phyloP scores from a whole-genome alignment of 768 basidiomycete species.

The Sporobolomyces pararoseus region DNA sequence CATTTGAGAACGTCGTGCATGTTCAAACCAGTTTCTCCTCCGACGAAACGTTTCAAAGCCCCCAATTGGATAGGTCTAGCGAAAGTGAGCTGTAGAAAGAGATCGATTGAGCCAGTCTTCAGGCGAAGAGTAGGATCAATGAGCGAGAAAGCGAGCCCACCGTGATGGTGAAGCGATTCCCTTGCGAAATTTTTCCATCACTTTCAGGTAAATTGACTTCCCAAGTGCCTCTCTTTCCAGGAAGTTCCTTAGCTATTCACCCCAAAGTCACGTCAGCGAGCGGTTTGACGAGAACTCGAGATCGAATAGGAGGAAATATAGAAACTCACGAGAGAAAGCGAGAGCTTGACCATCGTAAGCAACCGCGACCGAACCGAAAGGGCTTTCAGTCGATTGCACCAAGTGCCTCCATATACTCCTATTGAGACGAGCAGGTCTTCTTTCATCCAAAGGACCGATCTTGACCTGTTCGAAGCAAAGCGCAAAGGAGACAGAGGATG shows the following conservation, averaged over 20 bases:
- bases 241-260: not conserved
- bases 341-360: conserved; percentile 13
- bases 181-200: no score
- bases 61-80: conserved; percentile 16
- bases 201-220: conserved; percentile 8
- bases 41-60: not conserved
- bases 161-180: conserved; percentile 12
- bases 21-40: not conserved
- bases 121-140: not conserved
- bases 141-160: not conserved
- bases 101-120: not conserved
- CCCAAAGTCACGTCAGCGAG: no score
- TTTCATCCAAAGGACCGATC: not conserved
- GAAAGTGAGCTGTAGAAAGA: not conserved
- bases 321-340: conserved; percentile 17
- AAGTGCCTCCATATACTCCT: conserved; percentile 2
- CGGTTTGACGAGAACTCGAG: no score
- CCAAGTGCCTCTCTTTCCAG: not conserved
- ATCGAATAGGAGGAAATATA: no score
- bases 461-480: no score
- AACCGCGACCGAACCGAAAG: not conserved
- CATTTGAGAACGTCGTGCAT: not conserved
- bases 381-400: not conserved
- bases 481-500: no score
- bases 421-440: conserved; percentile 14